A percentile compares a stretch with the other conserved stretches of the same genome.
These are phyloP conservation scores for Fusarium sp. DNA, from an alignment of 2,329 filamentous ascomycete species.

Conservation along the genomic window DNA sequence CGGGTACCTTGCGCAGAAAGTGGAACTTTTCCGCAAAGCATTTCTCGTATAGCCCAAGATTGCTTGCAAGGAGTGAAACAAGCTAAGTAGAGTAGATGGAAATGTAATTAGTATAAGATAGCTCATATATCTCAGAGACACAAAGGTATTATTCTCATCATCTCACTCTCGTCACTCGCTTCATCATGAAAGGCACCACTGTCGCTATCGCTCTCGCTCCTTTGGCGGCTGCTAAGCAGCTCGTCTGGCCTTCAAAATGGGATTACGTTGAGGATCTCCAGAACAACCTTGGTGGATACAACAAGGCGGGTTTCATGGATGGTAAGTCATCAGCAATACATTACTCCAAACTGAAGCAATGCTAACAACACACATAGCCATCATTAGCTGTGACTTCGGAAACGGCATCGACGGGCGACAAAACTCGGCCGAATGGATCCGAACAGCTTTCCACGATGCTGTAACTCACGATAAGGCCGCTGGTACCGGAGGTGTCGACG, in stretches of 20 bases:
- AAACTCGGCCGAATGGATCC: conserved; percentile 47
- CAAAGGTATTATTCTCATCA: not conserved
- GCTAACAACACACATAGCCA: conserved; percentile 9
- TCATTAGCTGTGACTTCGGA: conserved; percentile 37
- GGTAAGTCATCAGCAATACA: not conserved
- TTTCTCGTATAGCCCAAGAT: conserved; percentile 17
- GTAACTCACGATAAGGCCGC: conserved; percentile 39
- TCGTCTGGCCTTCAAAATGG: conserved; percentile 36
- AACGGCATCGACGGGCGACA: conserved; percentile 26
- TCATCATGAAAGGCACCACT: conserved; percentile 17
- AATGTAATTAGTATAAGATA: conserved; percentile 2
- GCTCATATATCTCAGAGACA: not conserved
- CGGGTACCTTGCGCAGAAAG: not conserved
- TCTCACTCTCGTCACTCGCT: not conserved
- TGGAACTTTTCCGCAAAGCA: not conserved
- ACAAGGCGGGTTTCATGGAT: conserved; percentile 8
- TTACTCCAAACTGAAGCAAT: too few relatives aligned
- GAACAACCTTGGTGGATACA: conserved; percentile 9
- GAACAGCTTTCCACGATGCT: conserved; percentile 45
- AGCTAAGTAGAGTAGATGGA: not conserved
- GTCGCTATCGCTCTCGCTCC: conserved; percentile 3
- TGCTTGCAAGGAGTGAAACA: conserved; percentile 17
- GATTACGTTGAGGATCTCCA: conserved; percentile 36
- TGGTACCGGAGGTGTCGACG: conserved; percentile 44
- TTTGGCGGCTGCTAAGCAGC: conserved; percentile 11